Base-by-base conservation (phyloP, 148 eudicot genomes). In the Bassia scoparia region DNA sequence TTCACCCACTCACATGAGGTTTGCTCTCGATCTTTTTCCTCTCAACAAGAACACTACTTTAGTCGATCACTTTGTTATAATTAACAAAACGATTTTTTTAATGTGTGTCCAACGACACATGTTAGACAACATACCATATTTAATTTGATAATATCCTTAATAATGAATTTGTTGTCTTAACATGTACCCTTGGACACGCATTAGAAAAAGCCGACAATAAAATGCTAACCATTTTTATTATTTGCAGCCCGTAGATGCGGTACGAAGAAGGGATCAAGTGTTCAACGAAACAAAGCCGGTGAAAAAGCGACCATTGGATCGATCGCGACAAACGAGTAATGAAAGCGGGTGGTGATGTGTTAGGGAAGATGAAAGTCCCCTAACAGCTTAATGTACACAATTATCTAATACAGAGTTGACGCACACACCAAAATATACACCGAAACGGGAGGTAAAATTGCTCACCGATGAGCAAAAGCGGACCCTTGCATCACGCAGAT, bases 1-100 rank as follows among this genome's bases (percentile, higher is more conserved):
- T 95, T n/a, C 99, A 31, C 99, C 99, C n/a, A 85, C 97, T 12
- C 99, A 95, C 62, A 74, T 85, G 55, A 95, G 91, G 98, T 94
- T 27, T 29, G 53, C 12, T 43, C 67, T 61, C 44, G n/a, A n/a
- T 76, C 33, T 37, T n/a, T 44, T 56, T 50, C 18, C 24, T 8
- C 14, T 50, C 11, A 60, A 59, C 38, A 31, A 30, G 46, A 41
- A 41, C 1, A 14, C 44, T 41, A 41, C 8, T 41, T 41, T 3
- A 7, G 9, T 5, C n/a, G n/a, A n/a, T n/a, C n/a, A n/a, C n/a
- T n/a, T n/a, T n/a, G n/a, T n/a, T n/a, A n/a, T n/a, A n/a, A n/a
- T n/a, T n/a, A n/a, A n/a, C n/a, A n/a, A n/a, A n/a, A n/a, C n/a
- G n/a, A n/a, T n/a, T n/a, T n/a, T n/a, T n/a, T n/a, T n/a, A n/a